Conservation (phyloP, 2,329 filamentous ascomycete genomes). For the Bipolaris oryzae region DNA sequence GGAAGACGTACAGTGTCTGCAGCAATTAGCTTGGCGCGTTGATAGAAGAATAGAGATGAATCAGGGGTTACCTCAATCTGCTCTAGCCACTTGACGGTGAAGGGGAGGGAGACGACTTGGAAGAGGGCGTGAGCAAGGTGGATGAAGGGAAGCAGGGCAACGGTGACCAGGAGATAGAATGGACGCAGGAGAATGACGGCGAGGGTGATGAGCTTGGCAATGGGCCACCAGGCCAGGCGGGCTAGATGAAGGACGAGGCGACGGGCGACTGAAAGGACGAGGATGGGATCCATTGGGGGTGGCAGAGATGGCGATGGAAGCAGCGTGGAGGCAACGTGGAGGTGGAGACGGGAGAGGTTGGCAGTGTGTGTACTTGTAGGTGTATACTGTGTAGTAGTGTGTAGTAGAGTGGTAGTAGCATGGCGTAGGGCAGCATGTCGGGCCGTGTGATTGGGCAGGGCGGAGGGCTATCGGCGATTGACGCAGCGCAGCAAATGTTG, state of each 20-base stretch:
- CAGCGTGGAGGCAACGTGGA: not conserved
- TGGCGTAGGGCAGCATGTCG: not conserved
- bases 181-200: slow-evolving; percentile 53
- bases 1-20: slow-evolving; percentile 60
- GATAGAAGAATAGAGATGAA: not conserved
- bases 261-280: slow-evolving; percentile 35
- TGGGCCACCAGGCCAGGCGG: slow-evolving; percentile 48
- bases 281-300: slow-evolving; percentile 38
- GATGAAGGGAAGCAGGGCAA: slow-evolving; percentile 59
- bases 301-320: slow-evolving; percentile 15
- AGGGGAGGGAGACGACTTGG: slow-evolving; percentile 54
- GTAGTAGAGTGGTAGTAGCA: not conserved
- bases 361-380: not conserved
- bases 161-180: slow-evolving; percentile 54
- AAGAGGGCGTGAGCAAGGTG: slow-evolving; percentile 54
- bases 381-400: no score
- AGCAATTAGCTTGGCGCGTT: not conserved
- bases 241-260: not conserved
- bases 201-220: slow-evolving; percentile 48
- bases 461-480: slow-evolving; percentile 25
- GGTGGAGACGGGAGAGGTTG: slow-evolving; percentile 1
- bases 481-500: slow-evolving; percentile 22
- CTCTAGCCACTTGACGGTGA: slow-evolving; percentile 53
- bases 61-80: slow-evolving; percentile 60
- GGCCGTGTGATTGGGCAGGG: slow-evolving; percentile 24